Evolutionary conservation across 2,329 filamentous ascomycete genomes (phyloP), one percentile per base, ranked within the genome.

Genomic region (Polytolypa hystricis): DNA sequence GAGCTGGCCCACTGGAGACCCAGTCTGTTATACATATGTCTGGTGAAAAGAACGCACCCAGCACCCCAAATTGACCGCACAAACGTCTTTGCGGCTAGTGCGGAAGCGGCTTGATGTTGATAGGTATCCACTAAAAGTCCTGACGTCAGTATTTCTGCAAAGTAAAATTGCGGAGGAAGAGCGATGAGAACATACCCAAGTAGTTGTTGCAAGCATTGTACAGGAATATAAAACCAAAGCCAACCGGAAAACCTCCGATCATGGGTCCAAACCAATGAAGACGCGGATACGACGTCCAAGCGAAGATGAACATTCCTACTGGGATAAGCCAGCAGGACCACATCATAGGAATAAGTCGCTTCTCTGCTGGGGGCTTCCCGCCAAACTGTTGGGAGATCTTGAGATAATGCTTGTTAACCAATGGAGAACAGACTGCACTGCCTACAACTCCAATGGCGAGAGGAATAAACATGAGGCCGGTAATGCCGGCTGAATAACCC

Each of bases 401-500:
- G 39, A 89, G 60, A 63, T 93, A 93, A 62, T 93, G 80, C 42
- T 73, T 80, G 70, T 93, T 93, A 52, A 93, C 76, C 0, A 80
- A 47, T 0, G 85, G 81, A 1, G 82, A 66, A 57, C 75, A 83
- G 9, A 61, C 51, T 11, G 84, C 81, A 1, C 79, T 81, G 28
- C 62, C 42, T 2, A 89, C 12, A 11, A 91, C 83, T 34, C 84
- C 84, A 12, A 91, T 62, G 5, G 84, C 83, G 30, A 91, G 57
- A 2, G 84, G 84, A 43, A 91, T 86, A 58, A 93, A 93, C 80
- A 91, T 89, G 6, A 93, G 68, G 31, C 84, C 85, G 0, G 84
- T 86, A 18, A 66, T 78, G 23, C 81, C 73, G 18, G 83, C 71
- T 3, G 70, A 75, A 60, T 80, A 93, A 2, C 81, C 81, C 61